phyloP scores from a whole-genome alignment of 2,329 filamentous ascomycete genomes.

The Microdochium nivale region DNA sequence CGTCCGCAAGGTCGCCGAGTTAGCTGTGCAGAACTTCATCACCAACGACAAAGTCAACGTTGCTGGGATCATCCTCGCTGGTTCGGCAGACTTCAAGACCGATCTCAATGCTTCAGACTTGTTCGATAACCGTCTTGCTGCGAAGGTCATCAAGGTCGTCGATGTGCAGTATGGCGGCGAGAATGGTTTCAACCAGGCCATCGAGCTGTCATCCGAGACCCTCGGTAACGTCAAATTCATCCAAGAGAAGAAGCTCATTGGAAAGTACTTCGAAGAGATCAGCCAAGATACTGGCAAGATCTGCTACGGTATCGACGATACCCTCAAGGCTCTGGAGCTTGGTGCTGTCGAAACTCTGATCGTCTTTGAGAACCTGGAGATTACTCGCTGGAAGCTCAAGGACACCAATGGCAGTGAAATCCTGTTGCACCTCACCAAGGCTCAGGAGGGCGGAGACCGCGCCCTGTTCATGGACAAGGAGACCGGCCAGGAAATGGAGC shows the following conservation, averaged over 20 bases:
- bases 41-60: constrained; percentile 98
- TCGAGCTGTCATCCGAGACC: constrained; percentile 90
- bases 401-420: constrained; percentile 63
- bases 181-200: constrained; percentile 99
- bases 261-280: constrained; percentile 98
- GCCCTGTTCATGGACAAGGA: constrained; percentile 90
- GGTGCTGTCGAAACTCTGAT: constrained; percentile 93
- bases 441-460: constrained; percentile 66
- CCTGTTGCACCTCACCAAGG: constrained; percentile 81
- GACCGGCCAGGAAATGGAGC: constrained; percentile 95
- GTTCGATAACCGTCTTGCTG: constrained; percentile 84
- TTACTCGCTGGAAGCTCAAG: constrained; percentile 87
- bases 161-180: constrained; percentile 98
- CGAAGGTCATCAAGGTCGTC: constrained; percentile 98
- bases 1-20: constrained; percentile 94
- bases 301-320: constrained; percentile 97
- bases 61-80: constrained; percentile 86
- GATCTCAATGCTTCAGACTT: constrained; percentile 95
- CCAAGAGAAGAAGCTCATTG: constrained; percentile 99
- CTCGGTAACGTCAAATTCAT: constrained; percentile 99
- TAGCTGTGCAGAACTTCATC: constrained; percentile 98
- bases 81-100: constrained; percentile 99
- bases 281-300: constrained; percentile 94
- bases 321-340: constrained; percentile 89
- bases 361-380: constrained; percentile 93